Evolutionary conservation across 768 basidiomycete genomes (phyloP).

Genomic region (Psilocybe tampanensis): DNA sequence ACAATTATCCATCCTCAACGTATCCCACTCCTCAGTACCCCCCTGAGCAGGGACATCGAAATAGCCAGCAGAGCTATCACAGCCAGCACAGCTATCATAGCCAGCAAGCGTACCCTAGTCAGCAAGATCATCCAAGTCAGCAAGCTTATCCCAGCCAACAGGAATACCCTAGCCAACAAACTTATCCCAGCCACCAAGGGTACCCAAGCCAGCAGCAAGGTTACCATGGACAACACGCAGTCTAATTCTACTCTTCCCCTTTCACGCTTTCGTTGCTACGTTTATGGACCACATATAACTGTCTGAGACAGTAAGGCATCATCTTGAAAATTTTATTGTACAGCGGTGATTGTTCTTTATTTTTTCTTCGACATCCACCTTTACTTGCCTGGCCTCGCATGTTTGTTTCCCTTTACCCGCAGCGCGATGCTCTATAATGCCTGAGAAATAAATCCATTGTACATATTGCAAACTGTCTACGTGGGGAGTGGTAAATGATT

Average conservation of each 20-base stretch:
- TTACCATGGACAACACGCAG: too few species aligned
- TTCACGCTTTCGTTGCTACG: too few species aligned
- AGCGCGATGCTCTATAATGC: slow-evolving; percentile 1
- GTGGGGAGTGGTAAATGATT: background rate
- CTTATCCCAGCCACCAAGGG: background rate
- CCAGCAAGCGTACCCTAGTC: background rate
- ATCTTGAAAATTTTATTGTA: background rate
- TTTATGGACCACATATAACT: background rate
- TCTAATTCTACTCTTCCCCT: too few species aligned
- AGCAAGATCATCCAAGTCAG: too few species aligned
- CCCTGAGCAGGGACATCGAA: slow-evolving; percentile 5
- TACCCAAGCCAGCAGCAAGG: background rate
- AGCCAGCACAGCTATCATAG: background rate
- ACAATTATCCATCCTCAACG: background rate
- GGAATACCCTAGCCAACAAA: too few species aligned
- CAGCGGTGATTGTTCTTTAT: background rate
- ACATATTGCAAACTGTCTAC: background rate
- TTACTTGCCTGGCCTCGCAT: slow-evolving; percentile 1
- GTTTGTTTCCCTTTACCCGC: background rate
- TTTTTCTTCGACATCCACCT: background rate
- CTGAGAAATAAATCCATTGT: slow-evolving; percentile 3
- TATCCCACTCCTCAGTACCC: slow-evolving; percentile 5
- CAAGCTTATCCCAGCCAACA: too few species aligned
- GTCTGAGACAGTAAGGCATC: background rate
- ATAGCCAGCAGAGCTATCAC: slow-evolving; percentile 3